Conservation (phyloP, 139 green algal species). For the Chlorella sorokiniana region DNA sequence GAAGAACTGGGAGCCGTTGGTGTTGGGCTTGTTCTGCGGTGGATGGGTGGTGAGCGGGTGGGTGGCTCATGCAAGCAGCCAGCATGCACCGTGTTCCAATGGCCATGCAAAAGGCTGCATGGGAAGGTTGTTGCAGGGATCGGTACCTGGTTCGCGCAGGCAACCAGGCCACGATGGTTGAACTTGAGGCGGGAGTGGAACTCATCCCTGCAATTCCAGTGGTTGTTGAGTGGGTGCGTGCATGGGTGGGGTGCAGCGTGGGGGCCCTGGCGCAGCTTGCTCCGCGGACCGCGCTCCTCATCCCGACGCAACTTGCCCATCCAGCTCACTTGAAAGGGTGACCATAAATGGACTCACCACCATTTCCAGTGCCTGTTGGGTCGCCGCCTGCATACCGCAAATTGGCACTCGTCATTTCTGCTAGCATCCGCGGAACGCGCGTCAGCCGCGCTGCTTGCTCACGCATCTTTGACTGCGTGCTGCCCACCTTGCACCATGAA, state of each 20-base stretch:
- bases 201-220: slow-evolving; percentile 81
- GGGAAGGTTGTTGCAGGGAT: background rate
- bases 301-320: background rate
- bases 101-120: background rate
- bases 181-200: slow-evolving; percentile 93
- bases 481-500: slow-evolving; percentile 71
- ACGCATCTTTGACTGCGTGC: background rate
- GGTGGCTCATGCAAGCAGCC: background rate
- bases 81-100: background rate
- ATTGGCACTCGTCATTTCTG: no score
- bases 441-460: background rate
- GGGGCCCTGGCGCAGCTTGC: no score
- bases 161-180: slow-evolving; percentile 88
- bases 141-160: slow-evolving; percentile 83
- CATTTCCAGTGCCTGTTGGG: slow-evolving; percentile 73
- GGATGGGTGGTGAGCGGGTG: background rate
- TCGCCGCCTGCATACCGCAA: slow-evolving; percentile 62
- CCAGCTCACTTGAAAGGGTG: slow-evolving; percentile 46
- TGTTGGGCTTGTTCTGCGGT: slow-evolving; percentile 74
- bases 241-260: slow-evolving; percentile 49
- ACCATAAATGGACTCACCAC: slow-evolving; percentile 61
- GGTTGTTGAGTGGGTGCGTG: slow-evolving; percentile 74
- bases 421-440: background rate
- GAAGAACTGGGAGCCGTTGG: slow-evolving; percentile 89
- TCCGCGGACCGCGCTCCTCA: background rate